These are phyloP conservation scores for Sequoiadendron giganteum DNA, from an alignment of 75 land plant genomes.

Conservation along the genomic window DNA sequence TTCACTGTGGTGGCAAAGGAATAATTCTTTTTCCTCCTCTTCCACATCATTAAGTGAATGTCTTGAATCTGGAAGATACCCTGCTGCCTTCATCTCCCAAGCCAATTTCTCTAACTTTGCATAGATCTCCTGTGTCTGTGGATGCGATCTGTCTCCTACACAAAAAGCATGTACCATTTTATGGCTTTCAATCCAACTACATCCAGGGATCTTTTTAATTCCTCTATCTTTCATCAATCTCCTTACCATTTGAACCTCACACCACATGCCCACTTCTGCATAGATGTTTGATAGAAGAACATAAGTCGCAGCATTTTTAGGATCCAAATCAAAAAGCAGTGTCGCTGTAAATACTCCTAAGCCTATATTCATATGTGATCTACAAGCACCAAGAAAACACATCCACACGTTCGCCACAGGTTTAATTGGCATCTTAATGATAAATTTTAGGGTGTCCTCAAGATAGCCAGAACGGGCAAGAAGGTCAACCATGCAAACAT, in stretches of 20 bases:
- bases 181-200: constrained; percentile 47
- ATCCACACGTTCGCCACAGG: constrained; percentile 2
- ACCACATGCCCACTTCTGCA: constrained; percentile 45
- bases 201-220: constrained; percentile 44
- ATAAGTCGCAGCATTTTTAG: constrained; percentile 17
- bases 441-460: constrained; percentile 3
- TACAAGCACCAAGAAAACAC: constrained; percentile 17
- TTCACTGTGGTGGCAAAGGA: neutral
- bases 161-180: constrained; percentile 26
- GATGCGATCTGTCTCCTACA: constrained; percentile 16
- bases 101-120: constrained; percentile 28
- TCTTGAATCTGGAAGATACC: constrained; percentile 10
- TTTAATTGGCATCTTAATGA: constrained; percentile 12
- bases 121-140: constrained; percentile 23
- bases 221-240: constrained; percentile 35
- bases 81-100: constrained; percentile 28
- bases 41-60: constrained; percentile 14
- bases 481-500: constrained; percentile 11
- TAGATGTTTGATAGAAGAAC: constrained; percentile 49
- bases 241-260: constrained; percentile 49
- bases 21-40: constrained; percentile 12
- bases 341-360: constrained; percentile 9
- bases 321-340: constrained; percentile 9
- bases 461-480: constrained; percentile 17
- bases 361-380: neutral